phyloP scores from a whole-genome alignment of 768 basidiomycete genomes.

The Lactarius tabidus region DNA sequence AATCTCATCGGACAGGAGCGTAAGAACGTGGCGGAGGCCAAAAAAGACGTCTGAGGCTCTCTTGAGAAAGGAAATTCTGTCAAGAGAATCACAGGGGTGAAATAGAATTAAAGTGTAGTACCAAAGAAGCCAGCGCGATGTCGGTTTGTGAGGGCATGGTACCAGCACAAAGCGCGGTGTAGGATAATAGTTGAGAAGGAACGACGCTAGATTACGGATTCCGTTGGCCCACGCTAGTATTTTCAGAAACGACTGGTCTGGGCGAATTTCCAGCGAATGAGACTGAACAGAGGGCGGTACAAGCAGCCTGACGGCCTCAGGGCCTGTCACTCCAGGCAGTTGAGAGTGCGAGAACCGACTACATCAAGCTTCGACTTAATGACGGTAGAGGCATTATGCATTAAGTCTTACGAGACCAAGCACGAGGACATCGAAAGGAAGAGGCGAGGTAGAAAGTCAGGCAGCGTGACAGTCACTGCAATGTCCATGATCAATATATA shows the following conservation, averaged over 20 bases:
- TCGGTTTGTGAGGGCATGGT: neutral
- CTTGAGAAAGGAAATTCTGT: neutral
- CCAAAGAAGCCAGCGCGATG: neutral
- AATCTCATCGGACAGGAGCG: neutral
- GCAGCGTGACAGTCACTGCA: no score
- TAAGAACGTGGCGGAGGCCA: neutral
- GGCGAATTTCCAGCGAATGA: neutral
- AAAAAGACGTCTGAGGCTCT: neutral
- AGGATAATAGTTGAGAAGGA: neutral
- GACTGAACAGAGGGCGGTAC: no score
- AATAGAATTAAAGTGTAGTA: neutral
- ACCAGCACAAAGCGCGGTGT: neutral
- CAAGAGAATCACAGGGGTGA: neutral
- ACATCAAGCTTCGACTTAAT: no score
- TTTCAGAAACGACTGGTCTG: neutral
- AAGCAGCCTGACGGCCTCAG: no score
- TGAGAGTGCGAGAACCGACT: no score
- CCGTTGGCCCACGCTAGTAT: neutral
- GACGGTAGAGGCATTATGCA: no score
- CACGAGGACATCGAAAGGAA: no score
- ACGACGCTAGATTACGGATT: neutral
- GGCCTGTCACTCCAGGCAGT: no score
- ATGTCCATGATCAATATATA: no score
- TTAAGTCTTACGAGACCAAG: no score
- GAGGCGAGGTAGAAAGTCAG: no score